Evolutionary conservation across 2,329 filamentous ascomycete species (phyloP), one percentile per base, ranked within the genome.

Genomic region (Hypomyces perniciosus): DNA sequence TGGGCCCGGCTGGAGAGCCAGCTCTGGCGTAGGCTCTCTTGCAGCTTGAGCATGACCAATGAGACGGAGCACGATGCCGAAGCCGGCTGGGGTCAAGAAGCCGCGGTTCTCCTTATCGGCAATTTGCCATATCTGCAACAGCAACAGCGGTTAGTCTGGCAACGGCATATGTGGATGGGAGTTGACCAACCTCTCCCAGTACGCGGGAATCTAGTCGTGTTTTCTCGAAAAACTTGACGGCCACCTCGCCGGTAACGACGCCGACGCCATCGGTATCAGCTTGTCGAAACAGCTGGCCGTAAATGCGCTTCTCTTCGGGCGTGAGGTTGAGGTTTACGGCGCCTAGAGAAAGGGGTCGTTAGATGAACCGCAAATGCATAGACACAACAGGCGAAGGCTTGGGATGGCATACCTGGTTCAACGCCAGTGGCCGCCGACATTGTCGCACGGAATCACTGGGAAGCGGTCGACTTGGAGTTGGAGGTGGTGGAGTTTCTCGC

Each of bases 221-320:
- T 77, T 93, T 93, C 71, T 97, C 91, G 66, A 99, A 99, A 76
- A 99, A 97, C 68, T 90, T 89, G 68, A 99, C 91, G 53, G 93
- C 93, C 55, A 95, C 81, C 71, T 99, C 93, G 69, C 93, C 93
- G 13, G 93, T 96, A 33, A 99, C 89, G 57, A 97, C 90, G 50
- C 91, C 90, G 52, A 96, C 85, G 66, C 83, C 87, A 61, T 96
- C 93, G 53, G 86, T 87, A 71, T 99, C 93, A 59, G 93, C 93
- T 62, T 90, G 86, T 68, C 88, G 84, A 73, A 99, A 96, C 56
- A 99, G 84, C 70, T 93, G 90, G 61, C 87, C 89, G 70, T 95
- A 99, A 53, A 88, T 83, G 69, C 90, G 87, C 75, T 95, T 96
- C 79, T 99, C 93, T 60, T 97, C 90, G 44, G 88, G 74, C 30